These are phyloP conservation scores for Coniferiporia weirii DNA, from an alignment of 1,284 basidiomycete genomes.

Conservation along the genomic window DNA sequence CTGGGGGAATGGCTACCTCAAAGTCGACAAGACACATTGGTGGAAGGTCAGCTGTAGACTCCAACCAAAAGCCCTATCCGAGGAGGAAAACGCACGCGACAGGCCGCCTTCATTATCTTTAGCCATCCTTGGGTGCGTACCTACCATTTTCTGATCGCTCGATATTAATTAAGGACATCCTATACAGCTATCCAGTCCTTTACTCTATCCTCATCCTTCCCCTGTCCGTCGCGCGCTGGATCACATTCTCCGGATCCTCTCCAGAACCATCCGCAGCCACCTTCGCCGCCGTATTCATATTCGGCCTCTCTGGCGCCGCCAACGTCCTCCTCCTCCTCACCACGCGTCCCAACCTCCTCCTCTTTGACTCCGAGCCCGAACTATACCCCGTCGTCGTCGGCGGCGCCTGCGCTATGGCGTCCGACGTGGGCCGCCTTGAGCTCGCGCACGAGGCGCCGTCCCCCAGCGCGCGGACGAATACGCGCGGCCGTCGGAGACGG, in stretches of 20 bases:
- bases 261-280: slow-evolving; percentile 29
- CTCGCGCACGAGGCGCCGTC: neutral
- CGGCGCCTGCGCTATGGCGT: neutral
- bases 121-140: slow-evolving; percentile 25
- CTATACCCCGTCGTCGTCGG: neutral
- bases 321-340: slow-evolving; percentile 14
- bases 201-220: slow-evolving; percentile 28
- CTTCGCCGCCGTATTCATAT: slow-evolving; percentile 29
- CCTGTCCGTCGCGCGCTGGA: slow-evolving; percentile 28
- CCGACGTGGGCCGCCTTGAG: neutral
- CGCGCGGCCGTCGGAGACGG: neutral
- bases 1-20: slow-evolving; percentile 35
- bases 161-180: neutral
- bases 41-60: slow-evolving; percentile 28
- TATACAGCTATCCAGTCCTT: slow-evolving; percentile 28
- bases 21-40: slow-evolving; percentile 29
- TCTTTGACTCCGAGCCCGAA: slow-evolving; percentile 2
- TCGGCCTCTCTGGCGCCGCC: slow-evolving; percentile 17
- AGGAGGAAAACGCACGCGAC: slow-evolving; percentile 6
- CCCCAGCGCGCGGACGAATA: neutral
- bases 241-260: slow-evolving; percentile 18
- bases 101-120: slow-evolving; percentile 18
- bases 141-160: neutral
- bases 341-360: slow-evolving; percentile 11
- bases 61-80: neutral